Evolutionary conservation across 352 stramenopile species (phyloP).

Genomic region (Globisporangium orthogonon): DNA sequence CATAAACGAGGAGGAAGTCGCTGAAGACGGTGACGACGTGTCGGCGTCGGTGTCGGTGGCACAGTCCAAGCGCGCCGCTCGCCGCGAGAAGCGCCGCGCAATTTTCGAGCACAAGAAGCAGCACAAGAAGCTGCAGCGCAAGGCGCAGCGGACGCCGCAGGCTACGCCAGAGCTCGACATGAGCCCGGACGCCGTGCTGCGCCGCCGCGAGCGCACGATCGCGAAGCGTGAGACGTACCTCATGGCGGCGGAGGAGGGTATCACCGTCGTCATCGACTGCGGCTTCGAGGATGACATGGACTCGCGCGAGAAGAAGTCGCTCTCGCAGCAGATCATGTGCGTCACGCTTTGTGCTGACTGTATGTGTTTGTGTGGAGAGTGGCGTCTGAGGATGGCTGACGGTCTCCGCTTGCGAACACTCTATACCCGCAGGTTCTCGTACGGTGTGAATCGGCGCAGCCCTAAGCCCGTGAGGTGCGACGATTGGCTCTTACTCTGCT

Average conservation of each 20-base stretch:
- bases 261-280: conserved; percentile 91
- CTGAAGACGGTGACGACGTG: too few species aligned
- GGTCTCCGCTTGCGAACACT: too few species aligned
- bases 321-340: conserved; percentile 93
- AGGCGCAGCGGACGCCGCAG: conserved; percentile 25
- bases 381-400: neutral
- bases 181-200: conserved; percentile 65
- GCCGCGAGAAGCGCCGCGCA: conserved; percentile 51
- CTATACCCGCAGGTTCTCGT: conserved; percentile 56
- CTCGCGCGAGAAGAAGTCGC: conserved; percentile 89
- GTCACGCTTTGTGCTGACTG: conserved; percentile 9
- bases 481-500: neutral
- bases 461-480: conserved; percentile 43
- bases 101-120: conserved; percentile 79
- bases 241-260: conserved; percentile 79
- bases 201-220: conserved; percentile 46
- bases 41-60: neutral
- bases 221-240: conserved; percentile 72
- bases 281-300: conserved; percentile 93
- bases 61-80: conserved; percentile 42
- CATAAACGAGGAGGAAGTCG: neutral
- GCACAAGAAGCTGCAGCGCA: conserved; percentile 78
- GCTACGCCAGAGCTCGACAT: conserved; percentile 61
- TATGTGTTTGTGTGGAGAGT: neutral
- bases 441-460: conserved; percentile 68